These are phyloP conservation scores for Cercospora sp. DNA, from an alignment of 2,329 filamentous ascomycete genomes.

Conservation along the genomic window DNA sequence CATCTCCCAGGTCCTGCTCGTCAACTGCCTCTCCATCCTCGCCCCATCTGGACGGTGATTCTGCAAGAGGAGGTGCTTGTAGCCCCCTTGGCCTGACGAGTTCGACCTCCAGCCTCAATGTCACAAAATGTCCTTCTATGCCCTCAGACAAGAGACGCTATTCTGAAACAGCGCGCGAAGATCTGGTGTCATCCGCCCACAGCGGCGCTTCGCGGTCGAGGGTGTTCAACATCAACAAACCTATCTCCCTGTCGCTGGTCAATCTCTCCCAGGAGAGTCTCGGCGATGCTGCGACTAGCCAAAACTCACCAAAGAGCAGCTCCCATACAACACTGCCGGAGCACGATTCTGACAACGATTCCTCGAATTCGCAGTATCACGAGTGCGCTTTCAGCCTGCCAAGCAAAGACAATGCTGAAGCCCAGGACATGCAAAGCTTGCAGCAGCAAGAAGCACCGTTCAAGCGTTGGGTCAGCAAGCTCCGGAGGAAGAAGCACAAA, in stretches of 20 bases:
- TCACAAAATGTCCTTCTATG: conserved; percentile 12
- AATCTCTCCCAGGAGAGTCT: conserved; percentile 21
- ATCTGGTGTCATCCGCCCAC: conserved; percentile 22
- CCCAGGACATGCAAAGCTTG: neutral
- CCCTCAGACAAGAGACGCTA: neutral
- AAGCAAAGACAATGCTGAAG: neutral
- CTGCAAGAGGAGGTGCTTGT: neutral
- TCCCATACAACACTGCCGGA: conserved; percentile 4
- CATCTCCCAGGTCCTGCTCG: conserved; percentile 34
- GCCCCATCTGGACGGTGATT: conserved; percentile 11
- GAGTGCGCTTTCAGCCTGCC: neutral
- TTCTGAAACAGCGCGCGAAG: conserved; percentile 18
- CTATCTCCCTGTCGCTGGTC: conserved; percentile 6
- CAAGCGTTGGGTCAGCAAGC: conserved; percentile 69
- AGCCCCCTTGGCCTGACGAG: conserved; percentile 7
- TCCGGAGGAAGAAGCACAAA: conserved; percentile 60
- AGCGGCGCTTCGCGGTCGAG: conserved; percentile 13
- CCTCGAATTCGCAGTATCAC: neutral
- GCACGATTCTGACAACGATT: conserved; percentile 8
- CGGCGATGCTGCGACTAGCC: neutral
- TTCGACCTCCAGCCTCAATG: conserved; percentile 20
- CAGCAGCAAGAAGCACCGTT: conserved; percentile 46
- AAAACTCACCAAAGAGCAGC: neutral
- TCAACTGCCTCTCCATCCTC: conserved; percentile 28
- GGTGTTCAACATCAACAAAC: conserved; percentile 5